Percentiles rank a stretch among this genome's conserved stretches.
These are phyloP conservation scores for Penicillium sp. DNA, from an alignment of 2,329 filamentous ascomycete species.

Conservation along the genomic window DNA sequence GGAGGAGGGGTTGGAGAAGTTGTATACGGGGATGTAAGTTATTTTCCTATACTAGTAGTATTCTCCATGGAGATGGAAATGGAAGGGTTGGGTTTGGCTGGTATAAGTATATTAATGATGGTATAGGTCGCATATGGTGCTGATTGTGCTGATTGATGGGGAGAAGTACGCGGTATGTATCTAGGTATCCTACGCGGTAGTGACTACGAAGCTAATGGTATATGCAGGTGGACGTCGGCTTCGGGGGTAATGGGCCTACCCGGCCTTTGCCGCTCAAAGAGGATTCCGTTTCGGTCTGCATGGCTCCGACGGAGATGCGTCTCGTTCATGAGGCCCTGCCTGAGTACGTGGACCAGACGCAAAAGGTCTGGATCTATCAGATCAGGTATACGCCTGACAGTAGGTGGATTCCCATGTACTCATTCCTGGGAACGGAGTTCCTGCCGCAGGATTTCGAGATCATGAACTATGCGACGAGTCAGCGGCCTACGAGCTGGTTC, in stretches of 20 bases:
- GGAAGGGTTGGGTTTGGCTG: no score
- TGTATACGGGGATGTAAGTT: no score
- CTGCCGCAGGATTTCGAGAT: constrained; percentile 52
- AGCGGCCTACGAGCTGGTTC: constrained; percentile 46
- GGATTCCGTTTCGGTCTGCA: no score
- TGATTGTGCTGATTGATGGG: constrained; percentile 49
- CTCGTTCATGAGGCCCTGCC: constrained; percentile 44
- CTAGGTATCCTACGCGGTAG: no score
- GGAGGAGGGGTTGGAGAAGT: no score
- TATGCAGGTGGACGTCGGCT: constrained; percentile 51
- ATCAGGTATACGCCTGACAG: constrained; percentile 43
- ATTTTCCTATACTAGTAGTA: no score
- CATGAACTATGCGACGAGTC: constrained; percentile 51
- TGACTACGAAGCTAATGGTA: constrained; percentile 1
- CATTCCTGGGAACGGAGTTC: constrained; percentile 59
- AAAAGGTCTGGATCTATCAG: constrained; percentile 57
- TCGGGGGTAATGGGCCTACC: constrained; percentile 55
- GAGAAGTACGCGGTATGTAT: constrained; percentile 35
- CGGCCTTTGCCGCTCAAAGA: constrained; percentile 48
- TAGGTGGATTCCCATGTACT: constrained; percentile 57
- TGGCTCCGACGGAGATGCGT: no score
- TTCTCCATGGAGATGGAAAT: no score
- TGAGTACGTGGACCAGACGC: constrained; percentile 36
- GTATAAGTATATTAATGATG: no score
- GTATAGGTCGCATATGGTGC: constrained; percentile 59